These are phyloP conservation scores for Curvularia lunata DNA, from an alignment of 2,329 filamentous ascomycete genomes.

Conservation along the genomic window DNA sequence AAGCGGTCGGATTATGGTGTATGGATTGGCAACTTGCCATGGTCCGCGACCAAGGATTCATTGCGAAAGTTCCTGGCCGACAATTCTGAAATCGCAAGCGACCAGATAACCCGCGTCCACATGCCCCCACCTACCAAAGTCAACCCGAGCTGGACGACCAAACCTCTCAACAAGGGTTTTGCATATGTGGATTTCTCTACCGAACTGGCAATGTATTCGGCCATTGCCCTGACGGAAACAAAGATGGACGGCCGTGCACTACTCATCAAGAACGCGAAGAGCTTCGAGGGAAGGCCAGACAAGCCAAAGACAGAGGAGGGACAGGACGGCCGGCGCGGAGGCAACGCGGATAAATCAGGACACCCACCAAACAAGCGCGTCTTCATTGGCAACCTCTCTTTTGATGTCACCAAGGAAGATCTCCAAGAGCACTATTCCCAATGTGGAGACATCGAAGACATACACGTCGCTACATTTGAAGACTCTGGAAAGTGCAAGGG, in stretches of 20 bases:
- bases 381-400: slow-evolving; percentile 72
- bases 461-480: slow-evolving; percentile 93
- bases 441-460: slow-evolving; percentile 81
- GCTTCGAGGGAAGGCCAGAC: slow-evolving; percentile 85
- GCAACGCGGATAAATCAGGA: slow-evolving; percentile 37
- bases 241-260: slow-evolving; percentile 77
- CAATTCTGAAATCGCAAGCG: slow-evolving; percentile 63
- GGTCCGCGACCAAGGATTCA: slow-evolving; percentile 74
- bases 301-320: slow-evolving; percentile 58
- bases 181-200: slow-evolving; percentile 92
- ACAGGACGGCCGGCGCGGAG: slow-evolving; percentile 30
- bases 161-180: slow-evolving; percentile 84
- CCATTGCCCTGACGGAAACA: slow-evolving; percentile 84
- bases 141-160: slow-evolving; percentile 52
- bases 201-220: slow-evolving; percentile 71
- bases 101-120: slow-evolving; percentile 83
- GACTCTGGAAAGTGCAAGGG: slow-evolving; percentile 98
- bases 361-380: slow-evolving; percentile 78
- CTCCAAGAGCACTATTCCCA: slow-evolving; percentile 80
- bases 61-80: slow-evolving; percentile 81
- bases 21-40: slow-evolving; percentile 97
- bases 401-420: slow-evolving; percentile 72
- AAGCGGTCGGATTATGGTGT: slow-evolving; percentile 80
- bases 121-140: slow-evolving; percentile 65
- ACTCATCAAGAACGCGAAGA: slow-evolving; percentile 91